These are phyloP conservation scores for Nakazawaea anatomiae DNA, from an alignment of 805 yeast species.

Conservation along the genomic window DNA sequence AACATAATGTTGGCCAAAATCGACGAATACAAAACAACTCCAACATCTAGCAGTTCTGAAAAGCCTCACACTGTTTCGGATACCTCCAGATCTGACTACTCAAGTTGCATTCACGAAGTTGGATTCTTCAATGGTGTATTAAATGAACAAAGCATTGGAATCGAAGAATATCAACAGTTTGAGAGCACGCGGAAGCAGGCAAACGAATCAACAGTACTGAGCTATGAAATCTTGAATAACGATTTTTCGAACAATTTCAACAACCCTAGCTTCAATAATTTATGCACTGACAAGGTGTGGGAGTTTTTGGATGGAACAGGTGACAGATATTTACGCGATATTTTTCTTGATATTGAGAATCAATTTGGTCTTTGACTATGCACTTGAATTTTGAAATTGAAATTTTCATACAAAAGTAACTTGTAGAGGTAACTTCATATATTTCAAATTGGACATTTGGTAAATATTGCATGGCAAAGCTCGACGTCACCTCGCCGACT, in stretches of 20 bases:
- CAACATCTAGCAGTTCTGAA: background rate
- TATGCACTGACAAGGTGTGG: slow-evolving; percentile 17
- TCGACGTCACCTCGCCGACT: too few species aligned
- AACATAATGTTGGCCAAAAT: slow-evolving; percentile 14
- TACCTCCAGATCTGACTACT: background rate
- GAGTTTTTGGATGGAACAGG: slow-evolving; percentile 25
- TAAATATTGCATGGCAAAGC: too few species aligned
- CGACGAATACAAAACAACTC: slow-evolving; percentile 6
- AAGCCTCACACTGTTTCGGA: background rate
- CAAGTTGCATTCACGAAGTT: background rate
- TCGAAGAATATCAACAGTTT: slow-evolving; percentile 14
- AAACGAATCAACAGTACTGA: background rate
- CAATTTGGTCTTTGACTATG: background rate
- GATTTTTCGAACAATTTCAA: background rate
- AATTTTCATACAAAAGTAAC: too few species aligned
- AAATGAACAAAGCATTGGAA: slow-evolving; percentile 13
- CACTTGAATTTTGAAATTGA: background rate
- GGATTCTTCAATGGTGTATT: slow-evolving; percentile 5
- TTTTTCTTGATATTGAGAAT: slow-evolving; percentile 24
- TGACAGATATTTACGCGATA: slow-evolving; percentile 22
- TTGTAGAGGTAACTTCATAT: too few species aligned
- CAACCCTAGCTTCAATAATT: background rate
- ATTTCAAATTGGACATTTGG: too few species aligned
- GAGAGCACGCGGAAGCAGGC: background rate
- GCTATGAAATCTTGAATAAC: background rate